Base-by-base conservation (phyloP, 2,329 filamentous ascomycete genomes). In the Penicillium sp. region DNA sequence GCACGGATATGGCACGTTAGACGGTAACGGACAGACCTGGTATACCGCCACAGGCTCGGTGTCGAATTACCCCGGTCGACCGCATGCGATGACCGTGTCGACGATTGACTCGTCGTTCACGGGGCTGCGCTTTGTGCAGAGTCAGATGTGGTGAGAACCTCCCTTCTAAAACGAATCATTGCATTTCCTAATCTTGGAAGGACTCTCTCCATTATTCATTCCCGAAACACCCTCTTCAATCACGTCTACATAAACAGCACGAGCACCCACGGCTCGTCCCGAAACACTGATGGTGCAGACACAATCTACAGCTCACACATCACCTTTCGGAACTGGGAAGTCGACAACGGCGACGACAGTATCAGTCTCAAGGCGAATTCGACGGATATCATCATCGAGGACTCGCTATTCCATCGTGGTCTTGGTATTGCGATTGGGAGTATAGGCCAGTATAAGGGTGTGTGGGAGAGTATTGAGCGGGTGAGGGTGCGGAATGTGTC, bases 341-440 rank as follows among this genome's bases (percentile, higher is more conserved):
- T 85, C 1, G 75, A 76, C 60, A 83, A 83, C 56, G 82, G 82
- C 19, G 82, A 85, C 67, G 83, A 85, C 64, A 77, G 77, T 60
- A 82, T 87, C 53, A 79, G 81, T 0, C 66, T 81, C 46, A 87
- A 87, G 68, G 80, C 77, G 33, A 87, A 87, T 66, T 82, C 78
- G 44, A 85, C 80, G 18, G 82, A 86, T 61, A 82, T 87, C 50
- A 67, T 70, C 35, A 75, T 86, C 56, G 75, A 77, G 24, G 77
- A 86, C 67, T 78, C 73, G 50, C 75, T 72, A 4, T 84, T 85
- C 67, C 76, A 78, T 58, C 75, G 77, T 33, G 83, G 83, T 1
- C 75, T 79, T 3, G 83, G 83, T 2, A 72, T 86, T n/a, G 82
- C 85, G 2, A 77, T 87, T 16, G 85, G 84, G 2, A 83, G 79